A percentile compares a stretch with the other conserved stretches of the same genome.
phyloP scores from a whole-genome alignment of 2,329 filamentous ascomycete species.

The Colletotrichum godetiae region DNA sequence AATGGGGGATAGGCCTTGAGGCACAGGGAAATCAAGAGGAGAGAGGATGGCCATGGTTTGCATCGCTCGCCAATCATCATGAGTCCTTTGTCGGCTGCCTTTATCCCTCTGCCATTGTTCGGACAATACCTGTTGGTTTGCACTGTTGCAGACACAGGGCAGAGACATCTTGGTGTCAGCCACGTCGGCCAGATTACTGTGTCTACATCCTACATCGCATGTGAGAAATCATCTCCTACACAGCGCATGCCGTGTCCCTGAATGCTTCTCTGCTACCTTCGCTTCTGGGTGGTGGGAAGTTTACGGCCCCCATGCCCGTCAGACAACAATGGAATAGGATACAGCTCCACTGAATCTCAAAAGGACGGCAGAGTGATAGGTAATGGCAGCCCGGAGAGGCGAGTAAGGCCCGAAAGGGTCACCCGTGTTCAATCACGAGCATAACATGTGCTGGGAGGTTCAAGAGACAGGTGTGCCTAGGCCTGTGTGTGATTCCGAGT shows the following conservation, averaged over 20 bases:
- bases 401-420: conserved; percentile 13
- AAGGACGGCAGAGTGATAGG: not conserved
- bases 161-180: not conserved
- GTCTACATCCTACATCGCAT: not conserved
- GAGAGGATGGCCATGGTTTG: not conserved
- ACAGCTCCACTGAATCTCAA: not conserved
- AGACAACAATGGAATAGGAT: not conserved
- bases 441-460: conserved; percentile 7
- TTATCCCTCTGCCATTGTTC: not conserved
- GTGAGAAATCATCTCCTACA: not conserved
- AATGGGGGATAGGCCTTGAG: conserved; percentile 19
- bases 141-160: too few species aligned
- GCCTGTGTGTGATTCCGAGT: not conserved
- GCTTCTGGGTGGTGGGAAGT: conserved; percentile 21
- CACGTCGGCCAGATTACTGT: not conserved
- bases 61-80: conserved; percentile 4
- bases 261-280: not conserved
- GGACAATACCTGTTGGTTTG: not conserved
- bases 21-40: conserved; percentile 7
- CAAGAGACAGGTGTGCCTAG: conserved; percentile 1
- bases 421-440: conserved; percentile 23
- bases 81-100: not conserved
- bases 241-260: not conserved
- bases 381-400: not conserved
- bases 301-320: conserved; percentile 14